Percentiles rank a stretch among this genome's conserved stretches.
Conservation (phyloP, 495 filamentous ascomycete genomes). For the Aspergillus coremiiformis region DNA sequence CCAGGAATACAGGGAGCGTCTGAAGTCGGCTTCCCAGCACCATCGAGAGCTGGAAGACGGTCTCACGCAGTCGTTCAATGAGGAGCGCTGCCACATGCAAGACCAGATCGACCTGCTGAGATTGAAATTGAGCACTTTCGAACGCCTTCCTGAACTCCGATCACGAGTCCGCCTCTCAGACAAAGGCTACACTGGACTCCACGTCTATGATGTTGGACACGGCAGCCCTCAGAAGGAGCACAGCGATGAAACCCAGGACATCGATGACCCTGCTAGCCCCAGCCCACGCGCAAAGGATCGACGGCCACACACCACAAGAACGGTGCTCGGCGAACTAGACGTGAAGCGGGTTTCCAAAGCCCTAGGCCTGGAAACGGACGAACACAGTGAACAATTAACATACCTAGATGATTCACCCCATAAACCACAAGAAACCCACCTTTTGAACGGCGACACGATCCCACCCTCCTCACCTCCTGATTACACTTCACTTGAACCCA, state of each 20-base stretch:
- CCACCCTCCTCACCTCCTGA: slow-evolving; percentile 34
- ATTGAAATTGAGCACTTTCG: slow-evolving; percentile 21
- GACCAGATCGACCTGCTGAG: slow-evolving; percentile 30
- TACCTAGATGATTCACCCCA: slow-evolving; percentile 26
- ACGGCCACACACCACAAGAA: slow-evolving; percentile 17
- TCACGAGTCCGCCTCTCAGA: slow-evolving; percentile 20
- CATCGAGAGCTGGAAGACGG: slow-evolving; percentile 35
- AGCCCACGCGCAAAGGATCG: slow-evolving; percentile 35
- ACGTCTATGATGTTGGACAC: slow-evolving; percentile 27
- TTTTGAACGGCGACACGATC: slow-evolving; percentile 9
- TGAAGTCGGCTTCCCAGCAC: slow-evolving; percentile 30
- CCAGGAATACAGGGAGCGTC: slow-evolving; percentile 38
- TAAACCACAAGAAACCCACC: slow-evolving; percentile 7
- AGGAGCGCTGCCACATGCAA: slow-evolving; percentile 32
- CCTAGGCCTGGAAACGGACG: slow-evolving; percentile 23
- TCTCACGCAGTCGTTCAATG: slow-evolving; percentile 25
- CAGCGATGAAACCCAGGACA: slow-evolving; percentile 30
- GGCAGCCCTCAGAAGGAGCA: slow-evolving; percentile 18
- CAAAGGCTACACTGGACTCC: slow-evolving; percentile 28
- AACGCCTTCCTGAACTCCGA: slow-evolving; percentile 21
- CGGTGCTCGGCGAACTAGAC: slow-evolving; percentile 20
- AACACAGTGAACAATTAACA: slow-evolving; percentile 19
- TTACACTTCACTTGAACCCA: slow-evolving; percentile 18
- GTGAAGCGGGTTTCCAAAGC: slow-evolving; percentile 21
- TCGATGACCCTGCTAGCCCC: slow-evolving; percentile 34